Conservation (phyloP, 352 stramenopile genomes). For the Plasmopara viticola region DNA sequence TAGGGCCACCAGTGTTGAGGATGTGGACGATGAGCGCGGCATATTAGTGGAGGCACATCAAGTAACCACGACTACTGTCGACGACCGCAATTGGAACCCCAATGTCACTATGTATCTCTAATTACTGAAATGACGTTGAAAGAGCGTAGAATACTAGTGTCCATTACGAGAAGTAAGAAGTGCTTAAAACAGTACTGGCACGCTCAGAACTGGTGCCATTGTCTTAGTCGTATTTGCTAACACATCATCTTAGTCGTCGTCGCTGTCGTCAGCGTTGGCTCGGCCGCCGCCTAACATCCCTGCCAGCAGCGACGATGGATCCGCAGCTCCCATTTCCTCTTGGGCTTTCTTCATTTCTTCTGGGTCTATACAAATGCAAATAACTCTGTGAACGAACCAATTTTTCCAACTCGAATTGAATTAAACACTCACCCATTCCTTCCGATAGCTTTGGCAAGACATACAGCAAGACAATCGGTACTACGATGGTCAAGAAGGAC, state of each 20-base stretch:
- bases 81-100: constrained; percentile 60
- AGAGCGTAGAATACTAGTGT: too few species aligned
- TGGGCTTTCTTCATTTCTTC: constrained; percentile 86
- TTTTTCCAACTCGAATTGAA: constrained; percentile 4
- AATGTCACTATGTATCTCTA: constrained; percentile 75
- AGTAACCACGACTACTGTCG: constrained; percentile 66
- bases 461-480: constrained; percentile 74
- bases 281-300: constrained; percentile 68
- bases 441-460: constrained; percentile 75
- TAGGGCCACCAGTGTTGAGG: constrained; percentile 30
- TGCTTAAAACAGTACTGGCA: too few species aligned
- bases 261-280: constrained; percentile 55
- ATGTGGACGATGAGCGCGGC: constrained; percentile 34
- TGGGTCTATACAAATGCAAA: constrained; percentile 37
- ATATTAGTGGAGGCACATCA: constrained; percentile 41
- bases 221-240: too few species aligned
- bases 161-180: too few species aligned
- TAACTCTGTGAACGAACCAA: not conserved
- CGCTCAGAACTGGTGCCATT: too few species aligned
- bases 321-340: constrained; percentile 69
- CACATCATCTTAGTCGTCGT: constrained; percentile 45
- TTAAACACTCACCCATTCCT: constrained; percentile 46
- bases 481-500: constrained; percentile 74
- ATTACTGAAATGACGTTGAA: not conserved
- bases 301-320: constrained; percentile 59